Percentiles rank a stretch among this genome's conserved stretches.
Evolutionary conservation across 345 rosid species (phyloP).

Genomic region (Kernera saxatilis): DNA sequence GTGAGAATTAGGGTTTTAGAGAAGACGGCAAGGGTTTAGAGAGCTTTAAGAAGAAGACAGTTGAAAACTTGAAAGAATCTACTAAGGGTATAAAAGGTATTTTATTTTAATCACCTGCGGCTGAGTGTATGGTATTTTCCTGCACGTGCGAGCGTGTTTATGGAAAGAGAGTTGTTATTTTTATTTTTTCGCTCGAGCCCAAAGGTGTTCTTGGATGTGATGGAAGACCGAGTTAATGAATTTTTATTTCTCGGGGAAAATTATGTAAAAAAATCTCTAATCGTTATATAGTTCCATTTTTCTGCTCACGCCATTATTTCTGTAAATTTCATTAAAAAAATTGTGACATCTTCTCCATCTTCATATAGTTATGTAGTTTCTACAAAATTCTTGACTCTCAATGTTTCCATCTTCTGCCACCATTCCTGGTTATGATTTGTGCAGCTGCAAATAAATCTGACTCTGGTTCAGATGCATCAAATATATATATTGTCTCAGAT

Average conservation of each 20-base stretch:
- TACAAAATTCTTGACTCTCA: not conserved
- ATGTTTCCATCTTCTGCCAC: not conserved
- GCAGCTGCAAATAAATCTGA: not conserved
- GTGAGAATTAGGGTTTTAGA: slow-evolving; percentile 40
- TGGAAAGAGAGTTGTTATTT: not conserved
- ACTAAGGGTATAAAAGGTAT: not conserved
- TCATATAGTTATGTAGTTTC: not conserved
- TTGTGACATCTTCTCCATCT: not conserved
- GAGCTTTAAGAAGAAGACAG: not conserved
- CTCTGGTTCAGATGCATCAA: not conserved
- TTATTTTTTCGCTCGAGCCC: not conserved
- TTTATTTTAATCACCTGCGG: slow-evolving; percentile 1
- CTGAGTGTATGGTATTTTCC: slow-evolving; percentile 9
- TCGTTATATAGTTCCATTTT: no score
- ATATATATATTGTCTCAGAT: not conserved
- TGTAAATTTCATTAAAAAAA: no score
- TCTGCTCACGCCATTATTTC: no score
- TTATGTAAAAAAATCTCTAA: no score
- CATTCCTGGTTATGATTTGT: not conserved
- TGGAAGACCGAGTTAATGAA: not conserved
- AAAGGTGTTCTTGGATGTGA: slow-evolving; percentile 2
- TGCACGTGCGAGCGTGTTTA: not conserved
- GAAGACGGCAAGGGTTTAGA: slow-evolving; percentile 23
- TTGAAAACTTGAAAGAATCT: not conserved
- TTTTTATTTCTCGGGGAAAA: not conserved